Percentiles rank a stretch among this genome's conserved stretches.
These are phyloP conservation scores for Prinsepia uniflora DNA, from an alignment of 306 rosid genomes.

Conservation along the genomic window DNA sequence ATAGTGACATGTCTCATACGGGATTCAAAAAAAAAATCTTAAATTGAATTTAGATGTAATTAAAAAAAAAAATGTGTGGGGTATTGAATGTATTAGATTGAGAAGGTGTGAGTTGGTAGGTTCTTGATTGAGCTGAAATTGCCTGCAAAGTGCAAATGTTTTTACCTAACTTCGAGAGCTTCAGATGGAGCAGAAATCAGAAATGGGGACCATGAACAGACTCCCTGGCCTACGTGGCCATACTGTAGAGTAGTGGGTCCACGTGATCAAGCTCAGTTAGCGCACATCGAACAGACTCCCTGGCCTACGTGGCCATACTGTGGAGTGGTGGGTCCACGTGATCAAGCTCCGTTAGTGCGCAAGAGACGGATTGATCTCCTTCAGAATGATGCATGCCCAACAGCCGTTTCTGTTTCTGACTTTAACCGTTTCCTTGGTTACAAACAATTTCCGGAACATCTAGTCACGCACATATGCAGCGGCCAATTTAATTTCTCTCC, in stretches of 20 bases:
- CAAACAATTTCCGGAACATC: conserved; percentile 1
- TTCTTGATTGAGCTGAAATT: no score
- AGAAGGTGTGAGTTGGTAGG: no score
- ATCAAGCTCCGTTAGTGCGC: not conserved
- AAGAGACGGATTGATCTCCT: not conserved
- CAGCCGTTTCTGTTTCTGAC: not conserved
- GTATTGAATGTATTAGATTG: no score
- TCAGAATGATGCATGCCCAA: not conserved
- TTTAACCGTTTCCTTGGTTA: conserved; percentile 15
- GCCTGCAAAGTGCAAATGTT: not conserved
- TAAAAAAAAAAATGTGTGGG: no score
- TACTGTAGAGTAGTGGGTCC: conserved; percentile 12
- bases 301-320: not conserved
- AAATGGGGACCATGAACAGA: not conserved
- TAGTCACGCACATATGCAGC: not conserved
- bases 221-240: not conserved
- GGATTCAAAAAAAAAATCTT: no score
- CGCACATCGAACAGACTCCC: no score
- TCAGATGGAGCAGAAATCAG: not conserved
- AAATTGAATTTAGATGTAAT: no score
- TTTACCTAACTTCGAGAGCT: not conserved
- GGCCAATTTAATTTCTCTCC: not conserved
- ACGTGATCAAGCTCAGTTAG: not conserved
- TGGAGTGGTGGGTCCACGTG: conserved; percentile 18
- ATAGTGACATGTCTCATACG: no score